Evolutionary conservation across 2,329 filamentous ascomycete genomes (phyloP).

Genomic region (Canariomyces notabilis): DNA sequence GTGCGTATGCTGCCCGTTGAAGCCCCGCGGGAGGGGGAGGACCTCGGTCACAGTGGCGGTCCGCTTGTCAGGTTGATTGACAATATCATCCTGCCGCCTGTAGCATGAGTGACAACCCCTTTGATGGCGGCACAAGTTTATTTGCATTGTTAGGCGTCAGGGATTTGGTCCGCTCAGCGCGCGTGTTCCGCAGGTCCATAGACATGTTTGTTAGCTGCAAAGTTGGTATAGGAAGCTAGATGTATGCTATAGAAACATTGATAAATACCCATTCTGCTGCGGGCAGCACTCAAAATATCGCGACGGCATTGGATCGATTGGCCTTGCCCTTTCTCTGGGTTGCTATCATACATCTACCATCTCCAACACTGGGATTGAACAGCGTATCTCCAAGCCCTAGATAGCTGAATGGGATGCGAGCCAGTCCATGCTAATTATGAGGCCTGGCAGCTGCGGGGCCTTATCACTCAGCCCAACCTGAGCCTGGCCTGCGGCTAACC

Average conservation of each 20-base stretch:
- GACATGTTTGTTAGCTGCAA: background rate
- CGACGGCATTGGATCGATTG: no score
- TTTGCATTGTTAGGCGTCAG: slow-evolving; percentile 16
- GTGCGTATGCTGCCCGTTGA: slow-evolving; percentile 85
- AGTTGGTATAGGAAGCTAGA: background rate
- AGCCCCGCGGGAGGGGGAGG: slow-evolving; percentile 62
- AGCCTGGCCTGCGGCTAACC: no score
- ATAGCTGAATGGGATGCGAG: no score
- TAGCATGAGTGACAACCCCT: background rate
- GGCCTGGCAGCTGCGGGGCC: no score
- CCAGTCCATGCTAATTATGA: no score
- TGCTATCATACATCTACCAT: no score
- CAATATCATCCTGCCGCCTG: slow-evolving; percentile 69
- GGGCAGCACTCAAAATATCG: no score
- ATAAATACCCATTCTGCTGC: no score
- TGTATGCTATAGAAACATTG: background rate
- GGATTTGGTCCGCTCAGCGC: background rate
- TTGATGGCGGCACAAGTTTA: background rate
- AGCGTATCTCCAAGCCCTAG: no score
- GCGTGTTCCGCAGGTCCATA: slow-evolving; percentile 2
- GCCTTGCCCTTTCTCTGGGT: no score
- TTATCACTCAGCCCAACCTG: no score
- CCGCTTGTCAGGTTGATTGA: slow-evolving; percentile 86
- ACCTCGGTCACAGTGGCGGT: slow-evolving; percentile 66
- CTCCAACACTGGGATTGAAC: no score